Conservation (phyloP, 1,284 basidiomycete species). For the Trametes polyzona region DNA sequence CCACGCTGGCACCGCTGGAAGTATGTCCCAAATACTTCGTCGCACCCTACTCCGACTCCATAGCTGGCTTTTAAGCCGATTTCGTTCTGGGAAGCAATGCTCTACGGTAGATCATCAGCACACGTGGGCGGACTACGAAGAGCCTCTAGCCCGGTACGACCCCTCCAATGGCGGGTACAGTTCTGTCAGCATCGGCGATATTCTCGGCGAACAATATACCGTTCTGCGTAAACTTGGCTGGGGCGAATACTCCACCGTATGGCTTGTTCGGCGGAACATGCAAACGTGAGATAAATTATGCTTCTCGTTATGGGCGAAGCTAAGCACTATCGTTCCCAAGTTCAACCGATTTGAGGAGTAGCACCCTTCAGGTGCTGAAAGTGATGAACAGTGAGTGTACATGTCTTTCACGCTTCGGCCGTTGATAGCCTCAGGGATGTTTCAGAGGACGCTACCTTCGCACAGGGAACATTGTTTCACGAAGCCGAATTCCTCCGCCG, state of each 20-base stretch:
- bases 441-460: background rate
- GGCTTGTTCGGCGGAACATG: slow-evolving; percentile 38
- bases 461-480: background rate
- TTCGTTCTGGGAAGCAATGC: too few species aligned
- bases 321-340: too few species aligned
- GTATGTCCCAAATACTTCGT: too few species aligned
- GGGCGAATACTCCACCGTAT: slow-evolving; percentile 49
- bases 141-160: background rate
- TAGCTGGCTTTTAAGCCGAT: too few species aligned
- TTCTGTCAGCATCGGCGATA: background rate
- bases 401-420: background rate
- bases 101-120: too few species aligned
- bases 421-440: too few species aligned
- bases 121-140: background rate
- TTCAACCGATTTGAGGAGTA: too few species aligned
- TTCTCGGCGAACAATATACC: slow-evolving; percentile 35
- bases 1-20: too few species aligned
- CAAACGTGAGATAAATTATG: too few species aligned
- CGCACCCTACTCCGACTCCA: too few species aligned
- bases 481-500: slow-evolving; percentile 19
- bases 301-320: too few species aligned
- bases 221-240: slow-evolving; percentile 55
- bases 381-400: background rate
- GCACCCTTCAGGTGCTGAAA: background rate
- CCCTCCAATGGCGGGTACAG: background rate